These are phyloP conservation scores for Calycina marina DNA, from an alignment of 2,329 filamentous ascomycete genomes.

Conservation along the genomic window DNA sequence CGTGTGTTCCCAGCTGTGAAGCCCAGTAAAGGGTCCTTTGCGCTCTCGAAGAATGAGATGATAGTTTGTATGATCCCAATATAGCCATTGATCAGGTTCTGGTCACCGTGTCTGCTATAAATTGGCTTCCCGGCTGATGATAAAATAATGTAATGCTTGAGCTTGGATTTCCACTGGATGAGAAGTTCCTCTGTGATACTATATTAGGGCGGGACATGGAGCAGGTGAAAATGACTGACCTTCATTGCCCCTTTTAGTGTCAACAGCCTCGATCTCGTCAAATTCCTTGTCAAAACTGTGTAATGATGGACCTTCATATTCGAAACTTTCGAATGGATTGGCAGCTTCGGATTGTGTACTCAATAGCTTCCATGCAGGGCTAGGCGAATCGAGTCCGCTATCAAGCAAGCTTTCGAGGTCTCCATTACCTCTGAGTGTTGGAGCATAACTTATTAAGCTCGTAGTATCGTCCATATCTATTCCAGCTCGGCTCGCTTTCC, in stretches of 20 bases:
- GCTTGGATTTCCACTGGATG: slow-evolving; percentile 71
- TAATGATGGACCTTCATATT: slow-evolving; percentile 36
- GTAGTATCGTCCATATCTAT: slow-evolving; percentile 35
- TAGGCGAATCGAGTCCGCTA: slow-evolving; percentile 51
- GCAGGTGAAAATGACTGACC: slow-evolving; percentile 24
- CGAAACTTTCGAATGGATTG: slow-evolving; percentile 44
- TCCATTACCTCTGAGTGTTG: slow-evolving; percentile 36
- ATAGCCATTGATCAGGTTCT: slow-evolving; percentile 79
- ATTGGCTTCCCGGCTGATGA: slow-evolving; percentile 95
- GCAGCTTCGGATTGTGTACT: slow-evolving; percentile 45
- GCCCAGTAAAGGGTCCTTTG: slow-evolving; percentile 60
- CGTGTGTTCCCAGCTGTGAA: slow-evolving; percentile 79
- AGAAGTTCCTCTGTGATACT: slow-evolving; percentile 31
- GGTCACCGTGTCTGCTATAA: slow-evolving; percentile 86
- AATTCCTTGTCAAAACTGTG: slow-evolving; percentile 65
- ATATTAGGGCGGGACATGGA: slow-evolving; percentile 1
- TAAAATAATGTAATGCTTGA: slow-evolving; percentile 94
- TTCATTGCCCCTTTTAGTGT: slow-evolving; percentile 38
- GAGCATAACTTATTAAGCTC: slow-evolving; percentile 34
- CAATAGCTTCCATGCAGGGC: slow-evolving; percentile 53
- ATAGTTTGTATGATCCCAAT: slow-evolving; percentile 95
- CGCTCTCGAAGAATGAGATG: slow-evolving; percentile 86
- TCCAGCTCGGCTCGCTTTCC: slow-evolving; percentile 23
- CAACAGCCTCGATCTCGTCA: slow-evolving; percentile 51
- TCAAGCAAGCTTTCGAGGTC: slow-evolving; percentile 74